These are phyloP conservation scores for Hericium rajendrae DNA, from an alignment of 768 basidiomycete genomes.

Conservation along the genomic window DNA sequence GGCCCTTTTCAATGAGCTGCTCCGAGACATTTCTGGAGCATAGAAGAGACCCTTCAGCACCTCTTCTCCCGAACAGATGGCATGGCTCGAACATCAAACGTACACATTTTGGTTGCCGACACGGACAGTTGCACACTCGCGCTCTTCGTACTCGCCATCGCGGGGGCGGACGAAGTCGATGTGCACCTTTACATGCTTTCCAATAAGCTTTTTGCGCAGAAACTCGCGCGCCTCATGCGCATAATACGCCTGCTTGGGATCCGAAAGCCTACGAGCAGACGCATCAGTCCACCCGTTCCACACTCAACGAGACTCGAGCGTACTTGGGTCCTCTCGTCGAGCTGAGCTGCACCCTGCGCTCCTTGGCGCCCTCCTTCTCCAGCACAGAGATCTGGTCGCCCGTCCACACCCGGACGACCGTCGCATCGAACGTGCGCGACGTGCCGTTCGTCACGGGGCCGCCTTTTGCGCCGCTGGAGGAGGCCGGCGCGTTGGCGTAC, in stretches of 20 bases:
- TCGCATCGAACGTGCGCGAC: conserved; percentile 61
- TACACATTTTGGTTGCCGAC: conserved; percentile 76
- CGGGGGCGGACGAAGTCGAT: conserved; percentile 87
- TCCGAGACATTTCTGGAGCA: conserved; percentile 78
- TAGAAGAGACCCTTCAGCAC: neutral
- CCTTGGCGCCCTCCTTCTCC: conserved; percentile 60
- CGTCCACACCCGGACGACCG: conserved; percentile 82
- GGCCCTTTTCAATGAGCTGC: conserved; percentile 86
- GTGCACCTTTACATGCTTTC: conserved; percentile 73
- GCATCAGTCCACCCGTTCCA: neutral
- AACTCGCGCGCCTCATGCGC: conserved; percentile 92
- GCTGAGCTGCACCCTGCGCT: conserved; percentile 78
- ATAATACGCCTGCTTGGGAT: conserved; percentile 79
- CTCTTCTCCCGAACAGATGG: neutral
- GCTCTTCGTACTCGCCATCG: conserved; percentile 90
- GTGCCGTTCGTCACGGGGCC: conserved; percentile 31
- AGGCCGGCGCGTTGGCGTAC: conserved; percentile 47
- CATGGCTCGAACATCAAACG: conserved; percentile 28
- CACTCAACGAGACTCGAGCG: neutral
- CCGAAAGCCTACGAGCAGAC: conserved; percentile 48
- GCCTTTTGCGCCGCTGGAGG: conserved; percentile 38
- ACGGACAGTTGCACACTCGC: conserved; percentile 84
- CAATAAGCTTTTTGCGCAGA: conserved; percentile 84
- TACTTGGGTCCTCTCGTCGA: conserved; percentile 83
- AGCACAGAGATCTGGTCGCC: conserved; percentile 83